Conservation (phyloP, 768 basidiomycete genomes). For the Calocybe indica region DNA sequence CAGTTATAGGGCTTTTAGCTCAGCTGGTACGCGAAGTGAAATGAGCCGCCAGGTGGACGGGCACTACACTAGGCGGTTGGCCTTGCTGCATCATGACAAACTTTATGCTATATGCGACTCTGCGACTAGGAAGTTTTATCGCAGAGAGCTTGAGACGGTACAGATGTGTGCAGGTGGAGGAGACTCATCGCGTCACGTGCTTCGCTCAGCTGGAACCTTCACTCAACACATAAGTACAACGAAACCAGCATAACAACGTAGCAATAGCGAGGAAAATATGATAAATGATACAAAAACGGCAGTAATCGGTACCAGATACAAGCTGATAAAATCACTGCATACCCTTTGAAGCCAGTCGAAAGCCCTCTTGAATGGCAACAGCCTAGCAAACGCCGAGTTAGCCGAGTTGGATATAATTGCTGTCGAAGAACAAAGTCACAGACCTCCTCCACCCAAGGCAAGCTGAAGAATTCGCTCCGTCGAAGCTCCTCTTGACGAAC, state of each 20-base stretch:
- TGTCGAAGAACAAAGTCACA: constrained; percentile 6
- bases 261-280: background rate
- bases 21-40: too few relatives aligned
- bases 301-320: background rate
- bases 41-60: too few relatives aligned
- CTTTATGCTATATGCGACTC: too few relatives aligned
- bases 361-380: constrained; percentile 79
- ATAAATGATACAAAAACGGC: constrained; percentile 1
- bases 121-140: too few relatives aligned
- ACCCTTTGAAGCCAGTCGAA: constrained; percentile 53
- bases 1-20: too few relatives aligned
- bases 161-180: too few relatives aligned
- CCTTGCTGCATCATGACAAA: too few relatives aligned
- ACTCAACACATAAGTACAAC: too few relatives aligned
- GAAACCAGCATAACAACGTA: background rate
- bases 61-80: too few relatives aligned
- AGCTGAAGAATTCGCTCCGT: constrained; percentile 83
- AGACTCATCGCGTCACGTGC: too few relatives aligned
- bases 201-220: too few relatives aligned
- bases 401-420: constrained; percentile 1
- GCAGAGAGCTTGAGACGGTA: too few relatives aligned
- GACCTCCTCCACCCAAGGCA: constrained; percentile 87
- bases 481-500: constrained; percentile 85
- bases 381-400: constrained; percentile 38
- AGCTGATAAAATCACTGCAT: constrained; percentile 23